Base-by-base conservation (phyloP, 2,329 filamentous ascomycete species). In the Apiospora hydei region DNA sequence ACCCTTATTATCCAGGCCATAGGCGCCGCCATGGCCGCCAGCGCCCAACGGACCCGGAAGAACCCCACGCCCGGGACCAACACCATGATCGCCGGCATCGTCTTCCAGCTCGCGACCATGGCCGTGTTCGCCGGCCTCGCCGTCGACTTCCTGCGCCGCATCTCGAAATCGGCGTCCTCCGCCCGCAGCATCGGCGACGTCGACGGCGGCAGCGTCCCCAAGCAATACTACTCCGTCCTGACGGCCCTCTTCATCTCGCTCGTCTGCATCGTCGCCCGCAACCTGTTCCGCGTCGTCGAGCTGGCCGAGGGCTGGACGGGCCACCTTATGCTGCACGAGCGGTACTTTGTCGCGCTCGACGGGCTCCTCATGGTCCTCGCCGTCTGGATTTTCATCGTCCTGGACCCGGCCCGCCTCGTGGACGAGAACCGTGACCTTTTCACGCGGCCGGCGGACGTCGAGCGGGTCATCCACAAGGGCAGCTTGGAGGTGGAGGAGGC, bases 261-360 rank as follows among this genome's bases (percentile, higher is more conserved):
- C 81, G 10, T 82, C 6, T 82, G 83, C 72, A 85, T 88, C 72
- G 86, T 86, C 72, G 79, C 84, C 16, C 81, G 86, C 66, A 85
- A 83, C 72, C 83, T 88, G 49, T 88, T 87, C 74, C 83, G 86
- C 69, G 85, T 85, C 1, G 82, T 88, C 53, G 86, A 88, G 75
- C 78, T 88, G 70, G 78, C 82, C 24, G 80, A 88, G 75, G 86
- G 86, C 0, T 88, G 86, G 86, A 72, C 75, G 7, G 86, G 86
- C 0, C 85, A 84, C 61, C 76, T 88, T 67, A 88, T 88, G 71
- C 85, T 84, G n/a, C 84, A 84, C 6, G 83, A 88, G 75, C 76
- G 77, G 13, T 88, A 83, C 72, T 88, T 88, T 72, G 82, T 87
- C 72, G 85, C 80, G 6, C 79, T 88, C 2, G 86, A 88, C 73